Evolutionary conservation across 768 basidiomycete species (phyloP).

Genomic region (Termitomyces sp.): DNA sequence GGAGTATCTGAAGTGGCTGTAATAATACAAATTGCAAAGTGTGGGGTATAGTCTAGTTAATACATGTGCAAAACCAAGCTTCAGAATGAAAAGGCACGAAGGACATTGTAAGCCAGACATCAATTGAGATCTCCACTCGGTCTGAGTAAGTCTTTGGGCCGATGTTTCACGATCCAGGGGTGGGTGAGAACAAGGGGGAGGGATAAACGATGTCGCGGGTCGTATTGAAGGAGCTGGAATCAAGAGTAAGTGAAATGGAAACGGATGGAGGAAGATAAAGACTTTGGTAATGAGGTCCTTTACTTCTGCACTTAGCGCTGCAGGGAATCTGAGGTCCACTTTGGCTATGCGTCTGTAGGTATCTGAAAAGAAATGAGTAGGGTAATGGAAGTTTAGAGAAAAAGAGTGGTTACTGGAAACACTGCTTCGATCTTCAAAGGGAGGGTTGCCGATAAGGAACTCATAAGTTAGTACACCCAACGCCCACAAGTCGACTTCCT

Average conservation of each 20-base stretch:
- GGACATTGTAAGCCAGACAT: neutral
- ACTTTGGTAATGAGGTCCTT: conserved; percentile 64
- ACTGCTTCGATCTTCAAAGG: conserved; percentile 83
- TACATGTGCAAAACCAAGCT: neutral
- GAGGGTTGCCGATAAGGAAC: conserved; percentile 76
- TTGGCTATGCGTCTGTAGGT: conserved; percentile 88
- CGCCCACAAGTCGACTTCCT: conserved; percentile 94
- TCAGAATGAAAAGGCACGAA: neutral
- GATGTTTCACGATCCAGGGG: conserved; percentile 81
- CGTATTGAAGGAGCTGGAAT: conserved; percentile 74
- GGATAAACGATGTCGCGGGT: conserved; percentile 73
- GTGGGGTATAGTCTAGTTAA: neutral
- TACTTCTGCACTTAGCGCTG: conserved; percentile 56
- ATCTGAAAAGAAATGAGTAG: conserved; percentile 38
- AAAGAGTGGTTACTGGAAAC: conserved; percentile 54
- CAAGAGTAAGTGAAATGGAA: neutral
- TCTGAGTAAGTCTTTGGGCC: conserved; percentile 40
- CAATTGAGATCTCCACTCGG: conserved; percentile 12
- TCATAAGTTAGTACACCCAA: conserved; percentile 96
- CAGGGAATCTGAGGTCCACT: conserved; percentile 75
- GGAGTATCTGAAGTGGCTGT: neutral
- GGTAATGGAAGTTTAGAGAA: neutral
- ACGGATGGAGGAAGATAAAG: conserved; percentile 13
- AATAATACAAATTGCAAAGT: neutral
- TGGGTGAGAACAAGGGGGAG: conserved; percentile 73